Percentiles rank a stretch among this genome's conserved stretches.
Evolutionary conservation across 2,329 filamentous ascomycete genomes (phyloP).

Genomic region (Apiospora hydei): DNA sequence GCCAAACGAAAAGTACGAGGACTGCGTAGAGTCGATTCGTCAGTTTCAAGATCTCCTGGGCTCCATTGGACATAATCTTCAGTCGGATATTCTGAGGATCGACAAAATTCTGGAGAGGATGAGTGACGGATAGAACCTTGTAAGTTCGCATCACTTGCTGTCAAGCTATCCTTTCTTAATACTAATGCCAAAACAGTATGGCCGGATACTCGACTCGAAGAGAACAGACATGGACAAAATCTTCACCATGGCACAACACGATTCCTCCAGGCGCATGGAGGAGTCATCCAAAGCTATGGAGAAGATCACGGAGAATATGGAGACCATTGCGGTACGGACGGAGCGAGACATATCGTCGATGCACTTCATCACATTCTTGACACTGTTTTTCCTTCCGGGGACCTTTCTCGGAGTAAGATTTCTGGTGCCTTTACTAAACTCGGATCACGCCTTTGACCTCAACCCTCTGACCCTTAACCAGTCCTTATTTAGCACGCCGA

Average conservation of each 20-base stretch:
- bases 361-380: slow-evolving; percentile 30
- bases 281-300: slow-evolving; percentile 31
- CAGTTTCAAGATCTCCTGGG: background rate
- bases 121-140: background rate
- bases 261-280: background rate
- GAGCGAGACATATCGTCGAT: slow-evolving; percentile 43
- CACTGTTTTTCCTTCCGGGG: slow-evolving; percentile 29
- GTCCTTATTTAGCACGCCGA: slow-evolving; percentile 26
- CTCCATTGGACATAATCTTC: background rate
- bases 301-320: slow-evolving; percentile 39
- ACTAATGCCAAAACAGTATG: background rate
- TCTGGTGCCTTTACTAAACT: background rate
- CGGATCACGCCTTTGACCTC: background rate
- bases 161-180: too few species aligned
- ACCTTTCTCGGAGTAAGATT: slow-evolving; percentile 31
- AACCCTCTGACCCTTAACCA: slow-evolving; percentile 10
- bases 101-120: background rate
- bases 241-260: slow-evolving; percentile 23
- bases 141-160: too few species aligned
- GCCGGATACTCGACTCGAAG: slow-evolving; percentile 38
- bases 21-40: background rate
- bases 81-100: background rate
- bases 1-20: background rate
- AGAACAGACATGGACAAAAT: slow-evolving; percentile 43
- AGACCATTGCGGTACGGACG: slow-evolving; percentile 56